Base-by-base conservation (phyloP, 176 grass and related monocot genomes). In the Alopecurus myosuroides region DNA sequence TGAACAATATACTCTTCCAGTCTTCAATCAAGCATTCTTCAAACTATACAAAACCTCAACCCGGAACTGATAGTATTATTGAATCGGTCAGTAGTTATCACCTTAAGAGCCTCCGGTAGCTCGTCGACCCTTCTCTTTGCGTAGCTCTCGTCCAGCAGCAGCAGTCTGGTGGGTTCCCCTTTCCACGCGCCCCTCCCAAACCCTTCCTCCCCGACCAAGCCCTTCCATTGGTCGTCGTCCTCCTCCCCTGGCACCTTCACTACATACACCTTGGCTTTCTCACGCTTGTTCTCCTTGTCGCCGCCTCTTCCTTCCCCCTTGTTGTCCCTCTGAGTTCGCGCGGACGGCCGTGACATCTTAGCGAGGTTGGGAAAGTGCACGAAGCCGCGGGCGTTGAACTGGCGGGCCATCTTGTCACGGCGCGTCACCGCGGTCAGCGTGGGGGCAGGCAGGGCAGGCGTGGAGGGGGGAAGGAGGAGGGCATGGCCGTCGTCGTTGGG, bases 321-420 rank as follows among this genome's bases (percentile, higher is more conserved):
- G 28, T 14, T 94, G 69, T 65, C 83, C 77, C 45, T 89, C 46
- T 76, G 82, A 77, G 82, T 95, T 86, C 90, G 89, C 83, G 71
- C 15, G 19, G 70, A 1, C 2, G 95, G 95, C 26, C 96, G 87
- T 19, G 95, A 98, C 64, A 98, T 89, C 77, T 85, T 91, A 4
- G 93, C 91, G 33, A 98, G 89, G 77, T 89, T 94, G 34, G 89
- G 89, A 30, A 98, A 98, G 31, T 81, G 89, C 37, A 89, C 29
- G 83, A 92, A 98, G 23, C 96, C 93, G 39, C 95, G 85, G 66
- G 84, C 81, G 62, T 95, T 90, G 87, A 98, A 98, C 48, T 95
- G 80, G 73, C 90, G 92, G n/a, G 85, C 88, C 22, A 95, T 48
- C 81, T 92, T 98, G 49, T 95, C 91, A 60, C 93, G 88, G 51